phyloP scores from a whole-genome alignment of 495 filamentous ascomycete species.

The Penicillium ucsense region DNA sequence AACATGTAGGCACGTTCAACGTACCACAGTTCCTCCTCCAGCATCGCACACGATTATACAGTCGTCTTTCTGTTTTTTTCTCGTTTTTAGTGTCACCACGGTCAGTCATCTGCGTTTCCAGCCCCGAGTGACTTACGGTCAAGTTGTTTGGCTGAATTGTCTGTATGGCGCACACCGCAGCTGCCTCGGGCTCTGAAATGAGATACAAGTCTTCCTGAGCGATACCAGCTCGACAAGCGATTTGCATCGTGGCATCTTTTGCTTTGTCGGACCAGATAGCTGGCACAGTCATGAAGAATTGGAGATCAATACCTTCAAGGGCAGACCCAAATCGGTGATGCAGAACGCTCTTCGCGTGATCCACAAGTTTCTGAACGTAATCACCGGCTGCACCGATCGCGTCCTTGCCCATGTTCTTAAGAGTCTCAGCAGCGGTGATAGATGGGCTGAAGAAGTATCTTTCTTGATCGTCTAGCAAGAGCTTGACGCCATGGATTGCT shows the following conservation, averaged over 20 bases:
- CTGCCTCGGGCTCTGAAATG: slow-evolving; percentile 55
- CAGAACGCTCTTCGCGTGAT: slow-evolving; percentile 18
- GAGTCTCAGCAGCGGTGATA: slow-evolving; percentile 6
- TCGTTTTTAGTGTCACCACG: not conserved
- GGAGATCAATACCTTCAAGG: slow-evolving; percentile 8
- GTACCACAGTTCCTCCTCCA: slow-evolving; percentile 50
- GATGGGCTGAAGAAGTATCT: slow-evolving; percentile 8
- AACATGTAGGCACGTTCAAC: slow-evolving; percentile 16
- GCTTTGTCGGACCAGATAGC: slow-evolving; percentile 46
- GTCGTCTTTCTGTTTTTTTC: slow-evolving; percentile 21
- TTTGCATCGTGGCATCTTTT: slow-evolving; percentile 36
- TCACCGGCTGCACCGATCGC: slow-evolving; percentile 24
- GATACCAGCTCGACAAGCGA: slow-evolving; percentile 42
- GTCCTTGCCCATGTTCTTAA: slow-evolving; percentile 16
- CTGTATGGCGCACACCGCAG: slow-evolving; percentile 43
- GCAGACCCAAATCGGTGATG: slow-evolving; percentile 21
- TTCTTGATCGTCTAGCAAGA: slow-evolving; percentile 24
- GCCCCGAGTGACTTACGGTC: slow-evolving; percentile 2
- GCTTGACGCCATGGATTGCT: slow-evolving; percentile 28
- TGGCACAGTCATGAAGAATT: slow-evolving; percentile 43
- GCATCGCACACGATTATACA: slow-evolving; percentile 48
- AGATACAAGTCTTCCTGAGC: slow-evolving; percentile 25
- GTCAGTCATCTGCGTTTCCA: not conserved
- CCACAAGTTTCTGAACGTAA: slow-evolving; percentile 35
- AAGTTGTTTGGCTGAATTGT: slow-evolving; percentile 18